Percentiles rank a stretch among this genome's conserved stretches.
Conservation (phyloP, 2,329 filamentous ascomycete genomes). For the Blumeria hordei region DNA sequence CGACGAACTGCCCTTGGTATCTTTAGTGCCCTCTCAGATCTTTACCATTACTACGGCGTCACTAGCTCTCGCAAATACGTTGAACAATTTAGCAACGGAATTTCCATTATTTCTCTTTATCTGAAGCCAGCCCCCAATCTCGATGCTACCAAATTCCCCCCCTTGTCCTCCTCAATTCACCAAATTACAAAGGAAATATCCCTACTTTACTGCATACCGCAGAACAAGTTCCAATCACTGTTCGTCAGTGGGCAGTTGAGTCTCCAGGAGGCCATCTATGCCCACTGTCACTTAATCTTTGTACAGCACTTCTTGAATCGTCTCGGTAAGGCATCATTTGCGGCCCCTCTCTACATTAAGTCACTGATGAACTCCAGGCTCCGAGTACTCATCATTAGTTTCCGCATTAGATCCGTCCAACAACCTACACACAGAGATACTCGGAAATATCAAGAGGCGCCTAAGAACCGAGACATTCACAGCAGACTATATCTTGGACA, state of each 20-base stretch:
- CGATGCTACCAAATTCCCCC: slow-evolving; percentile 36
- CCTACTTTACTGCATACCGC: slow-evolving; percentile 87
- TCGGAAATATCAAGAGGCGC: slow-evolving; percentile 86
- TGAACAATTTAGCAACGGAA: slow-evolving; percentile 95
- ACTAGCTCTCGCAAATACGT: slow-evolving; percentile 95
- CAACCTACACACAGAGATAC: slow-evolving; percentile 55
- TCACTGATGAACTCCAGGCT: slow-evolving; percentile 17
- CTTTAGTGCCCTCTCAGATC: slow-evolving; percentile 82
- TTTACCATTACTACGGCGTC: slow-evolving; percentile 97
- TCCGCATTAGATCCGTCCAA: slow-evolving; percentile 61
- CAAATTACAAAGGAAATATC: slow-evolving; percentile 99
- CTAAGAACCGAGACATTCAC: slow-evolving; percentile 94
- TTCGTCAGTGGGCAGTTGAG: slow-evolving; percentile 73
- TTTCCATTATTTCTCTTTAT: slow-evolving; percentile 92
- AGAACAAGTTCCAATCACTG: slow-evolving; percentile 81
- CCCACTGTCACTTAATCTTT: slow-evolving; percentile 93
- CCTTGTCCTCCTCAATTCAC: slow-evolving; percentile 84
- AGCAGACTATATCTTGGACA: slow-evolving; percentile 91
- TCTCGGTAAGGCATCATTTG: slow-evolving; percentile 26
- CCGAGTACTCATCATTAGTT: slow-evolving; percentile 72
- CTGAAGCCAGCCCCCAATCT: slow-evolving; percentile 45
- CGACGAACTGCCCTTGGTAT: slow-evolving; percentile 76
- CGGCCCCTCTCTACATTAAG: background rate
- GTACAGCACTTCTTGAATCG: slow-evolving; percentile 96
- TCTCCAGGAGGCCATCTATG: slow-evolving; percentile 90